Evolutionary conservation across 371 early-diverging fungal species (phyloP).

Genomic region (Modicella reniformis): DNA sequence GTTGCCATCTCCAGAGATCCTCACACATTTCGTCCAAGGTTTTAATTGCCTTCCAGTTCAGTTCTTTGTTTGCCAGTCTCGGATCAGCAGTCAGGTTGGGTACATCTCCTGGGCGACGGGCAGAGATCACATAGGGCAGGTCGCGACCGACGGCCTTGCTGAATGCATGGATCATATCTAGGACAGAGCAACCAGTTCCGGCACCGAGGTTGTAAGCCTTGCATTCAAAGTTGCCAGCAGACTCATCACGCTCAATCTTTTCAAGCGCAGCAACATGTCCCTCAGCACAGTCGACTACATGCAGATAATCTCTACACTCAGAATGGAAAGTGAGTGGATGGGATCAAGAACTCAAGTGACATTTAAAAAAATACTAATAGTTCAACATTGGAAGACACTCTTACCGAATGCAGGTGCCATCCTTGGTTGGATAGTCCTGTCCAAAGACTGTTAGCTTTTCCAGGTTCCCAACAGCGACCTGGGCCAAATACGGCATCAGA

Average conservation of each 20-base stretch:
- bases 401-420: slow-evolving; percentile 87
- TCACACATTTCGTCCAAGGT: slow-evolving; percentile 79
- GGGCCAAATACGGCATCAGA: slow-evolving; percentile 87
- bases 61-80: slow-evolving; percentile 72
- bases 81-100: slow-evolving; percentile 85
- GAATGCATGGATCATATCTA: slow-evolving; percentile 85
- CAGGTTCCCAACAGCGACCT: slow-evolving; percentile 82
- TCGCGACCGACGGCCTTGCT: slow-evolving; percentile 70
- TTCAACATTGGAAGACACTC: no score
- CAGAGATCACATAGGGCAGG: slow-evolving; percentile 72
- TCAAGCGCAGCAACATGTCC: slow-evolving; percentile 85
- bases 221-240: slow-evolving; percentile 60
- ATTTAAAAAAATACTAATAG: background rate
- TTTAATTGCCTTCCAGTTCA: slow-evolving; percentile 78
- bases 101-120: slow-evolving; percentile 84
- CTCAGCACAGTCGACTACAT: slow-evolving; percentile 88
- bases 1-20: slow-evolving; percentile 88
- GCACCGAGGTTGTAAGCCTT: slow-evolving; percentile 87
- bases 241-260: slow-evolving; percentile 62
- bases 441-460: slow-evolving; percentile 83
- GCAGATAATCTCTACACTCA: slow-evolving; percentile 78
- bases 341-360: no score
- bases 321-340: slow-evolving; percentile 1
- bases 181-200: slow-evolving; percentile 83
- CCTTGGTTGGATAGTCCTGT: slow-evolving; percentile 84